Base-by-base conservation (phyloP, 805 yeast species). In the Saccharomycopsis sp. region DNA sequence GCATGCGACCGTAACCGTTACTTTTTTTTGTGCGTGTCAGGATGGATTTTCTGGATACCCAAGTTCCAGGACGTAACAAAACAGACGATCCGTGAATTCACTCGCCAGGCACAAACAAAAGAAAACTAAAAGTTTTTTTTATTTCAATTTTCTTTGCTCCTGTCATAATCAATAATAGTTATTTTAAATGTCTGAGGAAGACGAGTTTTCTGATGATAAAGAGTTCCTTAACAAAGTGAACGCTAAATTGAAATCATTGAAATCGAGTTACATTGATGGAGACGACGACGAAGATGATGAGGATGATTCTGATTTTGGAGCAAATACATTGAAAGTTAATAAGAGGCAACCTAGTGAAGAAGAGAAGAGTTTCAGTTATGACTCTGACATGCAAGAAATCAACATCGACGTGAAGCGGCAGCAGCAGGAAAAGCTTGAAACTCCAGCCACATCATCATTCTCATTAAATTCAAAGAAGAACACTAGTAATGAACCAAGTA, bases 271-370 rank as follows among this genome's bases (percentile, higher is more conserved):
- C 52, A 84, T 79, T 71, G 85, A 80, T 60, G 70, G 69, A 48
- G 85, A 80, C 47, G 84, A 74, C 35, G 87, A 74, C 23, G 85
- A 79, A 54, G 85, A 40, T 3, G 38, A 27, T 17, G 28, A 79
- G 46, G 57, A 72, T 27, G 76, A 75, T 14, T 61, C 64, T 17
- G 64, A 13, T 8, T 21, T 29, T 29, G 34, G 14, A 17, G 14
- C 11, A n/a, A 29, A 29, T 29, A n/a, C 5, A 8, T n/a, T 29
- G 5, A 19, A 39, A 39, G 42, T 21, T 16, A 31, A 38, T 7
- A 38, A 21, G 21, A 8, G 14, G 8, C 7, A 26, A 4, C 31
- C 20, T 14, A 17, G 5, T 17, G 16, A 19, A 14, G n/a, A 32
- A 5, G 14, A 7, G 6, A 13, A 20, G 16, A 38, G 17, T 22